These are phyloP conservation scores for Podospora pseudocomata DNA, from an alignment of 495 filamentous ascomycete species.

Conservation along the genomic window DNA sequence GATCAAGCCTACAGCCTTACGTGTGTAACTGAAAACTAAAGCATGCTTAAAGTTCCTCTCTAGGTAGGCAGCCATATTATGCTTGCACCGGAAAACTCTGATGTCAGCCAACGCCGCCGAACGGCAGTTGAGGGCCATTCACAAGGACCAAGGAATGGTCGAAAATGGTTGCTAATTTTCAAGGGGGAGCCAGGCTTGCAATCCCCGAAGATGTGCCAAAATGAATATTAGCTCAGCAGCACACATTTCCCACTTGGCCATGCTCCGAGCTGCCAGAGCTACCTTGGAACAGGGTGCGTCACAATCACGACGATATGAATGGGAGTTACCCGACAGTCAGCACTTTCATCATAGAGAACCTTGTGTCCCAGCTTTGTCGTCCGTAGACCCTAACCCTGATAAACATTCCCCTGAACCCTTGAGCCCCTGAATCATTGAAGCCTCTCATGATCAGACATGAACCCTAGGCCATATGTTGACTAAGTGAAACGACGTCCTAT, in stretches of 20 bases:
- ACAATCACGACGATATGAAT: too few species aligned
- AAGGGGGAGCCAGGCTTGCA: too few species aligned
- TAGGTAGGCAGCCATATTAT: background rate
- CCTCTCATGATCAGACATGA: background rate
- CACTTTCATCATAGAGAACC: too few species aligned
- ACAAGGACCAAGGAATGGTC: background rate
- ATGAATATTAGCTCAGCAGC: too few species aligned
- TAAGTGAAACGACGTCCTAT: background rate
- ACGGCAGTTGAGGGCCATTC: background rate
- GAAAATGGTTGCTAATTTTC: too few species aligned
- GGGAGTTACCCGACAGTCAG: too few species aligned
- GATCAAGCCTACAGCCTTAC: background rate
- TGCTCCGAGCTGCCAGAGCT: too few species aligned
- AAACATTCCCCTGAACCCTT: background rate
- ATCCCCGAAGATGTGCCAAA: too few species aligned
- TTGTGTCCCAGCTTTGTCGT: too few species aligned
- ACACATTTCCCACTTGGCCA: too few species aligned
- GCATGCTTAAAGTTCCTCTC: background rate
- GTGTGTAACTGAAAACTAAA: background rate
- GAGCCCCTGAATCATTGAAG: background rate
- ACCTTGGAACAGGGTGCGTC: too few species aligned
- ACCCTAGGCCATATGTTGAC: background rate
- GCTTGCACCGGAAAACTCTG: background rate
- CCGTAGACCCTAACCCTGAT: background rate
- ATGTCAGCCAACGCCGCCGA: background rate